A percentile compares a stretch with the other conserved stretches of the same genome.
phyloP scores from a whole-genome alignment of 1,139 yeast genomes.

The Ogataea hybrid region DNA sequence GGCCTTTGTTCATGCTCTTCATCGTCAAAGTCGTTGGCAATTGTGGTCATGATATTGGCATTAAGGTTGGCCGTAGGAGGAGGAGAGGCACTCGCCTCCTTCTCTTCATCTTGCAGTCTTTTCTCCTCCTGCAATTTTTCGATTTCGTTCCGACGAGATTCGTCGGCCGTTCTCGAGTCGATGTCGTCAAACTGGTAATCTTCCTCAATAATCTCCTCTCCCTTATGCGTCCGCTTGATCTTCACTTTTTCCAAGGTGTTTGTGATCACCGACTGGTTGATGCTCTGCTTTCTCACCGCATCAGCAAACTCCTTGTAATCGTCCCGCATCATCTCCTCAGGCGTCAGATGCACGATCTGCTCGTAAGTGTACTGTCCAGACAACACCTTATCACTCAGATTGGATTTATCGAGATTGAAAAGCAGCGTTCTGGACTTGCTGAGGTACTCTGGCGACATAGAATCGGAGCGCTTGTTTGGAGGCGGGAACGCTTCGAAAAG shows the following conservation, averaged over 20 bases:
- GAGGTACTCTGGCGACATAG: constrained; percentile 46
- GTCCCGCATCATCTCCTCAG: constrained; percentile 68
- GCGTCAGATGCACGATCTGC: constrained; percentile 55
- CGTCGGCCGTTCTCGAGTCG: constrained; percentile 36
- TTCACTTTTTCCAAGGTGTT: constrained; percentile 48
- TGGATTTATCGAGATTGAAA: constrained; percentile 52
- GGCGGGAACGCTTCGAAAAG: constrained; percentile 32
- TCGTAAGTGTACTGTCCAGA: constrained; percentile 45
- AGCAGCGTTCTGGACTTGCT: constrained; percentile 53
- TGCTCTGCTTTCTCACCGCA: constrained; percentile 65
- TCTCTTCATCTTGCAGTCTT: constrained; percentile 17
- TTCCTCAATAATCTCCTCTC: constrained; percentile 74
- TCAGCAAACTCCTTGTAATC: constrained; percentile 71
- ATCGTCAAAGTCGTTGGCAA: constrained; percentile 14
- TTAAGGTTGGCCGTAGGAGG: constrained; percentile 11
- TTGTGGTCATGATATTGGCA: constrained; percentile 11
- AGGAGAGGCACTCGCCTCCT: constrained; percentile 9
- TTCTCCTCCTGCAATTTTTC: constrained; percentile 29
- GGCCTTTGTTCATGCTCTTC: constrained; percentile 15
- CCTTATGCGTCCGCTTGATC: constrained; percentile 78
- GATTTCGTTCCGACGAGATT: constrained; percentile 43
- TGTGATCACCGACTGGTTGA: constrained; percentile 61
- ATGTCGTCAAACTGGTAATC: constrained; percentile 36
- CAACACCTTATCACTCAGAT: constrained; percentile 47
- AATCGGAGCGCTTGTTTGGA: constrained; percentile 27